Conservation (phyloP, 1,284 basidiomycete species). For the Tilletia caries region DNA sequence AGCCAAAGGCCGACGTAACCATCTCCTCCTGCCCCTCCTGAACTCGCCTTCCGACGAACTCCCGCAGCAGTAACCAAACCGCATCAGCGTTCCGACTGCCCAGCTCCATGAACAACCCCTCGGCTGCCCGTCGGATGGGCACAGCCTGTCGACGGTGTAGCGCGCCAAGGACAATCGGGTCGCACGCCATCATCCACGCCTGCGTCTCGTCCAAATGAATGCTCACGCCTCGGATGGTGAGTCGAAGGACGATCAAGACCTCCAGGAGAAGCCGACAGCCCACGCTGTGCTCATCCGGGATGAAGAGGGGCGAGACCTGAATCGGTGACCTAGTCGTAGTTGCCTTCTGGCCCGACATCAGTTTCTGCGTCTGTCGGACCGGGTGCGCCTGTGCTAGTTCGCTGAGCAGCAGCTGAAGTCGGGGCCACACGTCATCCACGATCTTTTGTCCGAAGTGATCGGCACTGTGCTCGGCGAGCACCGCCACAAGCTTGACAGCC, state of each 20-base stretch:
- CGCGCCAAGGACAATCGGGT: not conserved
- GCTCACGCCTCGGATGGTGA: not conserved
- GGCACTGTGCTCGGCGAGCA: constrained; percentile 22
- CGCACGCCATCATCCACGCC: constrained; percentile 2
- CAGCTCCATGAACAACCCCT: not conserved
- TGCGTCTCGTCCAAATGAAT: not conserved
- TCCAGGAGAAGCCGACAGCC: constrained; percentile 5
- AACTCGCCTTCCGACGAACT: not conserved
- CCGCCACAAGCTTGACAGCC: constrained; percentile 31
- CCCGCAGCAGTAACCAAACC: constrained; percentile 2
- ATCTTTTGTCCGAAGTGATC: constrained; percentile 39
- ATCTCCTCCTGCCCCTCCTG: too few species aligned
- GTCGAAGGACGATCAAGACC: not conserved
- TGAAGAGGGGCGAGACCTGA: not conserved
- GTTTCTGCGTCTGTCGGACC: not conserved
- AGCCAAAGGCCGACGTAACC: too few species aligned
- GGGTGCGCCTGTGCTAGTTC: not conserved
- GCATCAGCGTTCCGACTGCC: constrained; percentile 4
- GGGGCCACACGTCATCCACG: constrained; percentile 43
- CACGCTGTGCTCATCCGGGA: not conserved
- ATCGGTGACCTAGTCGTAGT: not conserved
- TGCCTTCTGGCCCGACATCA: not conserved
- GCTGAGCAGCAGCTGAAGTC: constrained; percentile 28
- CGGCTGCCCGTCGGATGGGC: not conserved
- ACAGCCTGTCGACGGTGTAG: not conserved